Evolutionary conservation across 192 early-diverging fungal genomes (phyloP).

Genomic region (Coemansia guatemalensis): DNA sequence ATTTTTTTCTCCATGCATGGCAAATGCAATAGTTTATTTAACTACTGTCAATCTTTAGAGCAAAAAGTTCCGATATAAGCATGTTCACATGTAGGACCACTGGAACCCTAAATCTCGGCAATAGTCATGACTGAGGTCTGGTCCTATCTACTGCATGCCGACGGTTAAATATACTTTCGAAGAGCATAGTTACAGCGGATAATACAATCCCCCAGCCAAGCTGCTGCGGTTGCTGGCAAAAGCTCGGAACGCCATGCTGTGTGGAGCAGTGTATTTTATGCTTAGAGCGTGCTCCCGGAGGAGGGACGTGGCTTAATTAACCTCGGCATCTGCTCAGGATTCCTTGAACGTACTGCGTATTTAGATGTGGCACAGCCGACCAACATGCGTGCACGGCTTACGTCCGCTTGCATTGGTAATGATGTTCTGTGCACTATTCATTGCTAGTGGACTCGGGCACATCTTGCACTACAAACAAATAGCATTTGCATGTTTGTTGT

Average conservation of each 20-base stretch:
- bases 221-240: background rate
- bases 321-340: background rate
- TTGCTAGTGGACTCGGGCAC: background rate
- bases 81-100: background rate
- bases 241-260: background rate
- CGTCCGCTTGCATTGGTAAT: background rate
- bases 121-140: background rate
- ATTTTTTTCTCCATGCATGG: background rate
- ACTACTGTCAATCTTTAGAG: background rate
- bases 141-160: background rate
- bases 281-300: background rate
- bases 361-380: background rate
- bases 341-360: background rate
- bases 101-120: background rate
- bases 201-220: background rate
- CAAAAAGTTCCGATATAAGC: background rate
- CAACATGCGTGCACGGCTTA: background rate
- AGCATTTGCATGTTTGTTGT: background rate
- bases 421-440: background rate
- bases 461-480: background rate
- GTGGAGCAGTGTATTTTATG: background rate
- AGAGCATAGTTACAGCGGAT: background rate
- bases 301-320: background rate
- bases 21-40: background rate
- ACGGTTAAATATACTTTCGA: background rate